These are phyloP conservation scores for Beauveria sp. DNA, from an alignment of 2,329 filamentous ascomycete genomes.

Conservation along the genomic window DNA sequence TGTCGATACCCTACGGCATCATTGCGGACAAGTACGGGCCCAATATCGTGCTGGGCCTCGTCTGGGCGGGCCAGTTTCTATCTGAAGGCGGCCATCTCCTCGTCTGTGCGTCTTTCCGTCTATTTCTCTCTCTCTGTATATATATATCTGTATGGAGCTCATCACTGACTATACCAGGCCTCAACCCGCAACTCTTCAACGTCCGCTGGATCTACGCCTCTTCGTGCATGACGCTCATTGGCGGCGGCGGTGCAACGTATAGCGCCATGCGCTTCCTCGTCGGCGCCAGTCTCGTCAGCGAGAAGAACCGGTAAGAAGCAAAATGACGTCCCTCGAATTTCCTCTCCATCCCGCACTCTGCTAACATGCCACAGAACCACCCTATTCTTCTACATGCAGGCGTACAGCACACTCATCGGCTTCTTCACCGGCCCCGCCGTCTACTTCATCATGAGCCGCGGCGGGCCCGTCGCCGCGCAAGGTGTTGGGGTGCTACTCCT, in stretches of 20 bases:
- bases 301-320: constrained; percentile 1
- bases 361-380: neutral
- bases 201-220: constrained; percentile 8
- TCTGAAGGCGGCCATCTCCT: constrained; percentile 3
- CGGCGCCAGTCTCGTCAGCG: constrained; percentile 1
- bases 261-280: constrained; percentile 2
- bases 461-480: constrained; percentile 4
- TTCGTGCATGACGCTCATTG: constrained; percentile 7
- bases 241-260: constrained; percentile 2
- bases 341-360: neutral
- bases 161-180: neutral
- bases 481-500: neutral
- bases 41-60: neutral
- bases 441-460: constrained; percentile 5
- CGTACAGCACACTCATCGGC: neutral
- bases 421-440: constrained; percentile 8
- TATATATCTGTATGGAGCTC: too few relatives aligned
- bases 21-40: constrained; percentile 8
- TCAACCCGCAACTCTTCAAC: constrained; percentile 6
- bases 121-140: neutral
- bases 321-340: too few relatives aligned
- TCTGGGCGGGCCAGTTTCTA: constrained; percentile 3
- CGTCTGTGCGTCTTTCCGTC: neutral
- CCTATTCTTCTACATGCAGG: constrained; percentile 9
- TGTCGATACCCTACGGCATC: constrained; percentile 6